phyloP scores from a whole-genome alignment of 768 basidiomycete genomes.

The Epithele typhae region DNA sequence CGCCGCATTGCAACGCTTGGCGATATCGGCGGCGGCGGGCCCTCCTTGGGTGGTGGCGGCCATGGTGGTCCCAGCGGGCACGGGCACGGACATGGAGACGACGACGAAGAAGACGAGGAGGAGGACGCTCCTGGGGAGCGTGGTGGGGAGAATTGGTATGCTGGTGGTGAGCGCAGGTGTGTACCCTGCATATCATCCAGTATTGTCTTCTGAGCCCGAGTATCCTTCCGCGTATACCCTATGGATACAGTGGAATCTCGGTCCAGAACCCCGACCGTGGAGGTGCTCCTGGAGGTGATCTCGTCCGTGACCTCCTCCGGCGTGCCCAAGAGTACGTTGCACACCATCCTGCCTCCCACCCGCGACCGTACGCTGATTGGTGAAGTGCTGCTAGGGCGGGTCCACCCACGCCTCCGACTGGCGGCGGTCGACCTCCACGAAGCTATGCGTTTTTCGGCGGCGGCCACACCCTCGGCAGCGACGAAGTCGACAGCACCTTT shows the following conservation, averaged over 20 bases:
- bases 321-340: constrained; percentile 71
- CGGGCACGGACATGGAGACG: constrained; percentile 25
- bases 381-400: constrained; percentile 29
- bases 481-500: constrained; percentile 76
- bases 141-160: constrained; percentile 75
- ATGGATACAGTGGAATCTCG: constrained; percentile 83
- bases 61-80: constrained; percentile 10
- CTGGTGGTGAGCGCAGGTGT: constrained; percentile 93
- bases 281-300: constrained; percentile 46
- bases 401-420: constrained; percentile 24
- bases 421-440: constrained; percentile 13
- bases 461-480: constrained; percentile 84
- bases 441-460: constrained; percentile 56
- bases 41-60: constrained; percentile 4
- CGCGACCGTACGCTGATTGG: too few species aligned
- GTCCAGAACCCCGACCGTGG: constrained; percentile 69
- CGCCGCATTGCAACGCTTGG: constrained; percentile 25
- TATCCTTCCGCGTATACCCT: too few species aligned
- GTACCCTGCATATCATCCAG: background rate
- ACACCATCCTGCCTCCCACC: too few species aligned
- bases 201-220: background rate
- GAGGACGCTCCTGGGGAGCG: constrained; percentile 52
- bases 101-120: constrained; percentile 50
- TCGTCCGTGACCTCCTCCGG: constrained; percentile 69
- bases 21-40: constrained; percentile 18